Conservation (phyloP, 2,329 filamentous ascomycete genomes). For the Talaromyces sp. region DNA sequence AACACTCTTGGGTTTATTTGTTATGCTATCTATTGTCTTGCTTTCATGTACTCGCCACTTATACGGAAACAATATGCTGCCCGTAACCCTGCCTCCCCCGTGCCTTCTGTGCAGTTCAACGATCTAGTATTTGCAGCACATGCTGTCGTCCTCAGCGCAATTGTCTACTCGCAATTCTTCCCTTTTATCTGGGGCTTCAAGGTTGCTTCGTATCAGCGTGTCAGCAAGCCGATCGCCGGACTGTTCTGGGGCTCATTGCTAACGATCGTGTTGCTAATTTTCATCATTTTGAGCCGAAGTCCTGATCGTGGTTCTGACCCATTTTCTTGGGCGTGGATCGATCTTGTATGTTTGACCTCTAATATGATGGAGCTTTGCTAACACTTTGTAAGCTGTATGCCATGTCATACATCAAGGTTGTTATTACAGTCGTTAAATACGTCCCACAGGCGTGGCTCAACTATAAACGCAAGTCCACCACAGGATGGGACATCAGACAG, state of each 20-base stretch:
- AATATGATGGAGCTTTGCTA: conserved; percentile 18
- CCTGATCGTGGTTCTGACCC: conserved; percentile 46
- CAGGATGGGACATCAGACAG: conserved; percentile 80
- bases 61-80: conserved; percentile 80
- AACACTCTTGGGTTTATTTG: conserved; percentile 60
- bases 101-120: conserved; percentile 83
- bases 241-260: conserved; percentile 66
- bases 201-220: conserved; percentile 51
- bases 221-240: conserved; percentile 62
- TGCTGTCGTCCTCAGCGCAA: conserved; percentile 65
- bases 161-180: conserved; percentile 76
- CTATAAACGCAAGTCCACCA: conserved; percentile 76
- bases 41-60: conserved; percentile 73
- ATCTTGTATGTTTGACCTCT: conserved; percentile 51
- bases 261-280: conserved; percentile 32
- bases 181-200: conserved; percentile 71
- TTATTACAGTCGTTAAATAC: conserved; percentile 89
- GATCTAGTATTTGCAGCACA: conserved; percentile 86
- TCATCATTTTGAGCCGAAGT: conserved; percentile 43
- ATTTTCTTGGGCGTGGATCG: conserved; percentile 59
- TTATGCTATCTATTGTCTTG: conserved; percentile 70
- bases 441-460: conserved; percentile 81
- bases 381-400: conserved; percentile 53
- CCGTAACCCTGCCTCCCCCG: conserved; percentile 67
- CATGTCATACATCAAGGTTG: conserved; percentile 81